phyloP scores from a whole-genome alignment of 2,329 filamentous ascomycete genomes.

The Leptographium galeiforme region DNA sequence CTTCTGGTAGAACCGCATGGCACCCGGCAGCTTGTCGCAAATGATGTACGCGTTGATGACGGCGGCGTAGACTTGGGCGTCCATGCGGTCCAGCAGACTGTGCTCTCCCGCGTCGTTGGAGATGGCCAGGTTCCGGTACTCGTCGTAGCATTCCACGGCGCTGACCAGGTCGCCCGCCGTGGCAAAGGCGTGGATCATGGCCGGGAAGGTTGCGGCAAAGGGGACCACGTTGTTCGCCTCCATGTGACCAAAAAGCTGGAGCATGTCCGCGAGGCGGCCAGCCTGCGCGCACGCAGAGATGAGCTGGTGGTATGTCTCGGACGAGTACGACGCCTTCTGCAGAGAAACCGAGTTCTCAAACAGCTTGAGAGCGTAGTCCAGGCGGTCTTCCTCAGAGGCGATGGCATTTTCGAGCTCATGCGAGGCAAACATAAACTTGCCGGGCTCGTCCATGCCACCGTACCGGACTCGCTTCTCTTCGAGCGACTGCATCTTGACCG shows the following conservation, averaged over 20 bases:
- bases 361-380: slow-evolving; percentile 72
- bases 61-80: slow-evolving; percentile 79
- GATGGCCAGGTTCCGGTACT: slow-evolving; percentile 83
- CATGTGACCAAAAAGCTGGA: slow-evolving; percentile 84
- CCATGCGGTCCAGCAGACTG: slow-evolving; percentile 56
- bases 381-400: slow-evolving; percentile 72
- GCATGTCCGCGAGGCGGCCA: slow-evolving; percentile 76
- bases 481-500: slow-evolving; percentile 55
- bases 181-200: slow-evolving; percentile 92
- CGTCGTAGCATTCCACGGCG: slow-evolving; percentile 88
- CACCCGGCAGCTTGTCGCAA: slow-evolving; percentile 68
- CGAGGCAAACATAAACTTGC: slow-evolving; percentile 79
- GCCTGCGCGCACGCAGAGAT: slow-evolving; percentile 78
- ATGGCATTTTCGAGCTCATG: slow-evolving; percentile 80
- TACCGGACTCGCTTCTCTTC: slow-evolving; percentile 76
- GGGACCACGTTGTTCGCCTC: slow-evolving; percentile 62
- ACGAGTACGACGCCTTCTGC: slow-evolving; percentile 53
- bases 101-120: slow-evolving; percentile 63
- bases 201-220: slow-evolving; percentile 69
- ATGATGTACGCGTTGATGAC: slow-evolving; percentile 79
- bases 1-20: slow-evolving; percentile 72
- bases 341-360: slow-evolving; percentile 63
- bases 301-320: slow-evolving; percentile 72
- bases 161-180: slow-evolving; percentile 67
- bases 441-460: slow-evolving; percentile 70